Percentiles rank a stretch among this genome's conserved stretches.
phyloP scores from a whole-genome alignment of 1,284 basidiomycete species.

The Rugiboletus extremiorientalis region DNA sequence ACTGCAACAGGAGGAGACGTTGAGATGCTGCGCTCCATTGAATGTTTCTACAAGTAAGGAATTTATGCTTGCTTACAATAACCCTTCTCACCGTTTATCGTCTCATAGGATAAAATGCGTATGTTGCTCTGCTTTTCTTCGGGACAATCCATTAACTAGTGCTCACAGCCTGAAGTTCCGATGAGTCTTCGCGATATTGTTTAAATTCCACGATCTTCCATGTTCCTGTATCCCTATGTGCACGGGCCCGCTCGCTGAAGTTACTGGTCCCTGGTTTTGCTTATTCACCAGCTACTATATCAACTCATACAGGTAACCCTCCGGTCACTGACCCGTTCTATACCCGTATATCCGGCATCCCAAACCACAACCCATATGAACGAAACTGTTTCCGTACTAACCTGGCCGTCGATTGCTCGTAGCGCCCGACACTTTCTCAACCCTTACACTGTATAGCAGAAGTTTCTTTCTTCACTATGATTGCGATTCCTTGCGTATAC shows the following conservation, averaged over 20 bases:
- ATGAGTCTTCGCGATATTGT: constrained; percentile 84
- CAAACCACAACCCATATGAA: constrained; percentile 35
- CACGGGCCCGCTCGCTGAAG: constrained; percentile 27
- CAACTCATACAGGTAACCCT: constrained; percentile 36
- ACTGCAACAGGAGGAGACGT: constrained; percentile 96
- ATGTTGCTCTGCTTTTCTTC: constrained; percentile 31
- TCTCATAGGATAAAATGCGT: constrained; percentile 81
- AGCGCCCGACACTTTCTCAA: constrained; percentile 43
- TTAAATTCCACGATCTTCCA: constrained; percentile 44
- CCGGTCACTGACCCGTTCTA: constrained; percentile 46
- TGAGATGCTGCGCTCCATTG: constrained; percentile 96
- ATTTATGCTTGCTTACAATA: background rate
- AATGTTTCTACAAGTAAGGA: constrained; percentile 89
- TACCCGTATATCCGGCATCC: constrained; percentile 64
- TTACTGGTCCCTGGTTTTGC: constrained; percentile 19
- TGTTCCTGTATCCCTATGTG: constrained; percentile 78
- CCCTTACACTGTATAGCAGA: constrained; percentile 68
- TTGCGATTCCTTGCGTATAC: constrained; percentile 31
- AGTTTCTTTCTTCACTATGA: constrained; percentile 37
- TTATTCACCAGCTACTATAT: constrained; percentile 44
- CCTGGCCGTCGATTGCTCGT: constrained; percentile 38
- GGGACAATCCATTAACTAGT: constrained; percentile 11
- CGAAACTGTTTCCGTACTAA: constrained; percentile 67
- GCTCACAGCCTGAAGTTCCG: constrained; percentile 77
- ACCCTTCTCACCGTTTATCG: constrained; percentile 7